A percentile compares a stretch with the other conserved stretches of the same genome.
Conservation (phyloP, 2,329 filamentous ascomycete species). For the Alternaria consortialis region DNA sequence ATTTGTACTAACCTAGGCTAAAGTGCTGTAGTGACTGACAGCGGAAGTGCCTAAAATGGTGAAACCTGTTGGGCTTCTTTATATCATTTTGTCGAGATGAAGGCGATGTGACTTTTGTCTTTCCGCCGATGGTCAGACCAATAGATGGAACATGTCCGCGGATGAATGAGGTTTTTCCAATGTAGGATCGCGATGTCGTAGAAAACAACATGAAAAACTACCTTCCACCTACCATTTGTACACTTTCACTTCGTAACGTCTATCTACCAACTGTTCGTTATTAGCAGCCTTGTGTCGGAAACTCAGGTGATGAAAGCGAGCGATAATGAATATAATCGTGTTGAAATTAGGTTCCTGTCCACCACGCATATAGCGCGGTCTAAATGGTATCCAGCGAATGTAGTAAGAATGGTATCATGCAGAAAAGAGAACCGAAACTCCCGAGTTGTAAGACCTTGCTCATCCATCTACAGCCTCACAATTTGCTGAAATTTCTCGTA, state of each 20-base stretch:
- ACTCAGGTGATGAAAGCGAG: background rate
- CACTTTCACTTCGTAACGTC: background rate
- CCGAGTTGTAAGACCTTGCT: background rate
- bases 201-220: no score
- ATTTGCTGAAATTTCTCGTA: slow-evolving; percentile 47
- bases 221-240: background rate
- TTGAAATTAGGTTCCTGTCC: background rate
- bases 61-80: no score
- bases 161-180: no score
- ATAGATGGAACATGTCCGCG: no score
- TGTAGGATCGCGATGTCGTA: no score
- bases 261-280: background rate
- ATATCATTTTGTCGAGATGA: no score
- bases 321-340: background rate
- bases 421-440: background rate
- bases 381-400: slow-evolving; percentile 11
- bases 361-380: background rate
- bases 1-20: no score
- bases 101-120: no score
- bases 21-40: no score
- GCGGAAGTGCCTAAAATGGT: no score
- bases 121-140: no score
- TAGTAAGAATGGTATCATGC: slow-evolving; percentile 21
- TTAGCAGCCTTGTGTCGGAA: background rate
- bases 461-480: slow-evolving; percentile 18